Evolutionary conservation across 176 grass and related monocot species (phyloP).

Genomic region (Alopecurus myosuroides): DNA sequence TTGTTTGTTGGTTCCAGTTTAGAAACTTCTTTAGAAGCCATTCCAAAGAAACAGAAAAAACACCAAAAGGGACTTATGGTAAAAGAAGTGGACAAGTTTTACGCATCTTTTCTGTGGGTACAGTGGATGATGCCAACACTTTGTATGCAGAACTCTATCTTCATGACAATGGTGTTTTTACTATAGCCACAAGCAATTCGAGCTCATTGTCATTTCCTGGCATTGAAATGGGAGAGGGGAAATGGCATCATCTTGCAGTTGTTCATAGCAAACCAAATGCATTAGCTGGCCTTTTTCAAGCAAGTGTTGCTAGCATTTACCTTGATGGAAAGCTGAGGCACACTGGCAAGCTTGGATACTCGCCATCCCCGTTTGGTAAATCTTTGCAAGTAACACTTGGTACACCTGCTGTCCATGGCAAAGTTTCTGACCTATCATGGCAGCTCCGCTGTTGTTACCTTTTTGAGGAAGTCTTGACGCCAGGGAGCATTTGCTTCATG

Average conservation of each 20-base stretch:
- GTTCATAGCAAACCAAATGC: constrained; percentile 99
- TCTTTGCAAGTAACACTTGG: constrained; percentile 98
- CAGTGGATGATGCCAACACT: constrained; percentile 71
- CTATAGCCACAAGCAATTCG: constrained; percentile 88
- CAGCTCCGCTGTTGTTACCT: constrained; percentile 89
- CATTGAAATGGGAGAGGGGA: constrained; percentile 91
- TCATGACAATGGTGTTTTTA: constrained; percentile 89
- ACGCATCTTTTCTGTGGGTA: constrained; percentile 91
- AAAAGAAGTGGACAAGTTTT: constrained; percentile 78
- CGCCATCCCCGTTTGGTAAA: constrained; percentile 81
- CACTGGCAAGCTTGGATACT: constrained; percentile 97
- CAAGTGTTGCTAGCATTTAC: constrained; percentile 91
- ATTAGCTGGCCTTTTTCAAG: constrained; percentile 95
- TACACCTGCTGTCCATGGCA: constrained; percentile 57
- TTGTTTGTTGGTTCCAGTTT: constrained; percentile 99
- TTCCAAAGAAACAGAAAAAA: constrained; percentile 73
- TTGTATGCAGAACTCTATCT: constrained; percentile 89
- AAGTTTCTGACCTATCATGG: constrained; percentile 80
- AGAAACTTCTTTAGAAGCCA: constrained; percentile 70
- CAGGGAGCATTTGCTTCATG: constrained; percentile 94
- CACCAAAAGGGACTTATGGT: constrained; percentile 37
- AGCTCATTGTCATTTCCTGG: constrained; percentile 79
- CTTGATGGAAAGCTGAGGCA: constrained; percentile 94
- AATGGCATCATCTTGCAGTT: constrained; percentile 97
- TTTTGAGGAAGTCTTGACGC: constrained; percentile 93